Evolutionary conservation across 75 land plant species (phyloP).

Genomic region (Selaginella tamariscina): DNA sequence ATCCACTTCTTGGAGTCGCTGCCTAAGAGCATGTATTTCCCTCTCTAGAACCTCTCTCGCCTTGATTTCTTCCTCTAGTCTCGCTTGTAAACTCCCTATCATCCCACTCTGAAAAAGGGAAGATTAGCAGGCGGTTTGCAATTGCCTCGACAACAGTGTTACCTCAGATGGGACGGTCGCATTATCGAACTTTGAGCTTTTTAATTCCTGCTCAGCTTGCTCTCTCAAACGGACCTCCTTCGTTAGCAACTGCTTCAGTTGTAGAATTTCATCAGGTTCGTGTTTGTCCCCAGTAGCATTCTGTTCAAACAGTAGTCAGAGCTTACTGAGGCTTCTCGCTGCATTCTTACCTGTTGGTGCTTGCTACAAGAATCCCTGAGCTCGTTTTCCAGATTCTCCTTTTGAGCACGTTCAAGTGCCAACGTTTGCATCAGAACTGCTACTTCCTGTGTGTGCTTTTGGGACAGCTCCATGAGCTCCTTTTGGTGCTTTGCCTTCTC

Average conservation of each 20-base stretch:
- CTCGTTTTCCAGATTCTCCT: slow-evolving; percentile 28
- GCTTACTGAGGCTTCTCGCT: too few relatives aligned
- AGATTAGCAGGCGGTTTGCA: too few relatives aligned
- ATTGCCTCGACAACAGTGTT: not conserved
- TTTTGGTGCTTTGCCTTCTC: slow-evolving; percentile 5
- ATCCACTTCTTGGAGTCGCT: slow-evolving; percentile 58
- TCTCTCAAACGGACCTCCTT: slow-evolving; percentile 23
- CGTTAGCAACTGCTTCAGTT: slow-evolving; percentile 23
- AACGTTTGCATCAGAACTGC: slow-evolving; percentile 33
- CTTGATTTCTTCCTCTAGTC: slow-evolving; percentile 62
- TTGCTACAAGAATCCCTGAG: not conserved
- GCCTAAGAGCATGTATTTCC: slow-evolving; percentile 49
- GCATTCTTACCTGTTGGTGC: too few relatives aligned
- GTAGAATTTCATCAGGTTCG: slow-evolving; percentile 15
- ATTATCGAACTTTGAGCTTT: not conserved
- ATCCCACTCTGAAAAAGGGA: not conserved
- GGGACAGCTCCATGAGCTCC: slow-evolving; percentile 35
- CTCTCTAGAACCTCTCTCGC: slow-evolving; percentile 59
- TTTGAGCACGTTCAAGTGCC: slow-evolving; percentile 32
- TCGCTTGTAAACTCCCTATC: not conserved
- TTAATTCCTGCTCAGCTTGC: slow-evolving; percentile 24
- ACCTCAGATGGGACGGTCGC: not conserved
- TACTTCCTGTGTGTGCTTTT: slow-evolving; percentile 53
- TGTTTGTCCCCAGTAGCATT: too few relatives aligned
- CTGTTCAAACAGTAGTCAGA: too few relatives aligned